A percentile compares a stretch with the other conserved stretches of the same genome.
Evolutionary conservation across 176 grass and related monocot species (phyloP).

Genomic region (Stipa capillata): DNA sequence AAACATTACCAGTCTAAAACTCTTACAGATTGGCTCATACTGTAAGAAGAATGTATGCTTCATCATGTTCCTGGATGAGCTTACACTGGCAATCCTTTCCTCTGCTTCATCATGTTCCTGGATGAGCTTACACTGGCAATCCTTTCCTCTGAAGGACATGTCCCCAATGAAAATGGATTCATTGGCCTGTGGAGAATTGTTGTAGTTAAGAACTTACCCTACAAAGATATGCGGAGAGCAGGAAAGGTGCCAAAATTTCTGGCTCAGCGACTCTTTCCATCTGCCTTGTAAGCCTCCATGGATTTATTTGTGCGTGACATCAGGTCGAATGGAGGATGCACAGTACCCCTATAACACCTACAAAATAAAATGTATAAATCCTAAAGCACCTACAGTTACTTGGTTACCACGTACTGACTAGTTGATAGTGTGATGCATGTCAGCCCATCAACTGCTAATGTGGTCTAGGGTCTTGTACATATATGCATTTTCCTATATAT

Average conservation of each 20-base stretch:
- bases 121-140: slow-evolving; percentile 70
- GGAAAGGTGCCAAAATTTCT: slow-evolving; percentile 94
- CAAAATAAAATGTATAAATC: background rate
- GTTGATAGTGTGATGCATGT: background rate
- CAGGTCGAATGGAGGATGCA: background rate
- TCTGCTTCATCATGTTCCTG: slow-evolving; percentile 98
- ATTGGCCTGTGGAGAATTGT: slow-evolving; percentile 80
- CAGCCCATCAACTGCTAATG: background rate
- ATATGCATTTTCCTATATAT: background rate
- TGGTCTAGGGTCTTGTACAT: background rate
- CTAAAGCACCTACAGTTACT: background rate
- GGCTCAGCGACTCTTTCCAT: slow-evolving; percentile 75
- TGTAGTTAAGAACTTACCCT: slow-evolving; percentile 73
- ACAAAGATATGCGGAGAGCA: slow-evolving; percentile 68
- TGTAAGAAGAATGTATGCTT: slow-evolving; percentile 87
- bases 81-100: slow-evolving; percentile 70
- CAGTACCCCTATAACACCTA: background rate
- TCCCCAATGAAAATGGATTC: slow-evolving; percentile 56
- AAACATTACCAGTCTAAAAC: slow-evolving; percentile 24
- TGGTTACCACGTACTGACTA: background rate
- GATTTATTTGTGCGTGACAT: background rate
- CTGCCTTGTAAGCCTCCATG: slow-evolving; percentile 49
- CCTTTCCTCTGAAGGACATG: slow-evolving; percentile 78
- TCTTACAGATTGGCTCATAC: slow-evolving; percentile 73
- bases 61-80: slow-evolving; percentile 91